Base-by-base conservation (phyloP, 768 basidiomycete species). In the Porpolomopsis calyptriformis region DNA sequence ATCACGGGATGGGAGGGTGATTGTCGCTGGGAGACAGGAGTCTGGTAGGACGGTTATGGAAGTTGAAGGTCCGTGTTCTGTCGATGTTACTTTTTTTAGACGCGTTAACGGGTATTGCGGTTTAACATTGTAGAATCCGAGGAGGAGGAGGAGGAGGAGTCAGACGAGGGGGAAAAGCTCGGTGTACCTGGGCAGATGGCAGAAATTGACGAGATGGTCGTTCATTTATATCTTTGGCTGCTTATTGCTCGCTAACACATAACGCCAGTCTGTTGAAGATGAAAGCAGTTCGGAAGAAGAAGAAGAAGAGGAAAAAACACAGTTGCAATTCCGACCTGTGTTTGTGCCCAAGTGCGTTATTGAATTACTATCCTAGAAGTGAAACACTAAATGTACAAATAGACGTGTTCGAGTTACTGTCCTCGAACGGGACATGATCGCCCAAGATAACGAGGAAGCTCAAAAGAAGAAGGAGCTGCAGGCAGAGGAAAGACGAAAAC, bases 281-380 rank as follows among this genome's bases (percentile, higher is more conserved):
- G 87, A 86, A 57, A 75, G 72, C n/a, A 80, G 80, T 42, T 85
- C 81, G 0, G 76, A 72, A 34, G 86, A 85, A 47, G 80, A 82
- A 1, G 75, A 71, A 35, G 87, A 89, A 56, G 87, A 86, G 47
- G 80, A 82, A 59, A 70, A 77, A 36, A 76, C 80, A 3, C 83
- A 85, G 60, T 66, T 78, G 4, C 77, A 82, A 52, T 91, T 94
- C 63, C 73, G 93, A 51, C 96, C 96, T 2, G 85, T 94, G 0
- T 99, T 97, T 61, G 78, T 98, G 14, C 87, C 87, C 45, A 98
- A 98, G 93, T 93, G 59, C 48, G 83, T 64, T 27, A 24, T 23
- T 19, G 14, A 16, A 8, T 16, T 22, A 14, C 20, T 52, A 29
- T 39, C 41, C 38, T 35, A 14, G 27, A 11, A 39, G 35, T 4